Conservation (phyloP, 352 stramenopile genomes). For the Phytophthora multivora region DNA sequence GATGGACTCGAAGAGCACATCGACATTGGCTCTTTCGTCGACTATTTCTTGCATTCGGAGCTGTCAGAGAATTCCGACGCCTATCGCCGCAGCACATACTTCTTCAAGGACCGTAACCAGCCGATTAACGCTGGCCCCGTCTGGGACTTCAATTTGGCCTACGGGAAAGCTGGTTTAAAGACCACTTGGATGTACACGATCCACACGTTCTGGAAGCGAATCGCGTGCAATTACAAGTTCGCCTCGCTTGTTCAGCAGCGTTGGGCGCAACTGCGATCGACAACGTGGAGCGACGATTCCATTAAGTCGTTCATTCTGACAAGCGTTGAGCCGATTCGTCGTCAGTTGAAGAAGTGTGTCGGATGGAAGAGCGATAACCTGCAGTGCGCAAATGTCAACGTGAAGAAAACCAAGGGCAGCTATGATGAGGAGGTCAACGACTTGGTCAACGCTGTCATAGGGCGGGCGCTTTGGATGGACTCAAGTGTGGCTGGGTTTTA, state of each 20-base stretch:
- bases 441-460: slow-evolving; percentile 38
- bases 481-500: slow-evolving; percentile 45
- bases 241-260: slow-evolving; percentile 58
- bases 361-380: slow-evolving; percentile 54
- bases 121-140: slow-evolving; percentile 71
- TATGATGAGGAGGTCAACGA: slow-evolving; percentile 46
- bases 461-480: slow-evolving; percentile 64
- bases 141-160: slow-evolving; percentile 79
- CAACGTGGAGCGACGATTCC: slow-evolving; percentile 56
- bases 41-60: slow-evolving; percentile 78
- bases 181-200: slow-evolving; percentile 62
- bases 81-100: slow-evolving; percentile 67
- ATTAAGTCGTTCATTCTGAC: slow-evolving; percentile 52
- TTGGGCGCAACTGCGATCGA: slow-evolving; percentile 49
- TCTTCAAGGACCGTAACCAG: slow-evolving; percentile 71
- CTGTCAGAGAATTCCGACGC: slow-evolving; percentile 65
- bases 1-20: slow-evolving; percentile 55
- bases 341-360: slow-evolving; percentile 51
- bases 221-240: slow-evolving; percentile 78
- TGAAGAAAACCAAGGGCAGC: slow-evolving; percentile 30
- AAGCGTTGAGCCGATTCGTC: slow-evolving; percentile 43
- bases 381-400: slow-evolving; percentile 59
- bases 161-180: slow-evolving; percentile 41
- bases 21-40: slow-evolving; percentile 70
- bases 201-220: slow-evolving; percentile 63